Conservation (phyloP, 1,284 basidiomycete species). For the Sanghuangporus sanghuang region DNA sequence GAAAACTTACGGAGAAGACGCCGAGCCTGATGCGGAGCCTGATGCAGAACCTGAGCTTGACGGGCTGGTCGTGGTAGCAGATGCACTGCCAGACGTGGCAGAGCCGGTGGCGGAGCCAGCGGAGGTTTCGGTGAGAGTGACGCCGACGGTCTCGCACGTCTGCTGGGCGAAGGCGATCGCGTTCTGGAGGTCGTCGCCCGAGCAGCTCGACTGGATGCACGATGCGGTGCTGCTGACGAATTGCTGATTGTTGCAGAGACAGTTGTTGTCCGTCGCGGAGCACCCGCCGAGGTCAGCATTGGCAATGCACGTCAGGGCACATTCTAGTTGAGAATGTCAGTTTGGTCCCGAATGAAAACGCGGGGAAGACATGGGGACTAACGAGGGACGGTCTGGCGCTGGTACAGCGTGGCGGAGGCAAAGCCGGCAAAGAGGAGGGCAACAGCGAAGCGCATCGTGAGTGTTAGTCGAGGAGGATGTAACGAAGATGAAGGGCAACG, state of each 20-base stretch:
- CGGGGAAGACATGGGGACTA: slow-evolving; percentile 18
- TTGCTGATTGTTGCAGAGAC: slow-evolving; percentile 42
- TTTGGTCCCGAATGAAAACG: background rate
- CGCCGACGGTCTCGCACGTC: slow-evolving; percentile 47
- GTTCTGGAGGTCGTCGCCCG: slow-evolving; percentile 38
- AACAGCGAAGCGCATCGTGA: slow-evolving; percentile 50
- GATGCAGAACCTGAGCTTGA: background rate
- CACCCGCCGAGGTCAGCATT: slow-evolving; percentile 39
- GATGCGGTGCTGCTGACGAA: slow-evolving; percentile 43
- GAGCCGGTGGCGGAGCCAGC: slow-evolving; percentile 6
- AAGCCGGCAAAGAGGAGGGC: slow-evolving; percentile 37
- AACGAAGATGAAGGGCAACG: background rate
- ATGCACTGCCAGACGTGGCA: background rate
- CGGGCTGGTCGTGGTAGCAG: background rate
- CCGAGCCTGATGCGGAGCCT: background rate
- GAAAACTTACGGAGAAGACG: background rate
- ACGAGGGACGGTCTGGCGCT: slow-evolving; percentile 37
- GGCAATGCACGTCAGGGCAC: slow-evolving; percentile 41
- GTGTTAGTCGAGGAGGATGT: slow-evolving; percentile 19
- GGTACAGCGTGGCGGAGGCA: slow-evolving; percentile 34
- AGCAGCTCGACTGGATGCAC: slow-evolving; percentile 44
- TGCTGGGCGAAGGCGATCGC: slow-evolving; percentile 40
- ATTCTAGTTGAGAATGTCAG: slow-evolving; percentile 31
- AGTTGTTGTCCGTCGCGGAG: slow-evolving; percentile 37
- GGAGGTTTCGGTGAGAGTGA: slow-evolving; percentile 35